phyloP scores from a whole-genome alignment of 73 alveolate genomes.

The Diophrys appendiculata region DNA sequence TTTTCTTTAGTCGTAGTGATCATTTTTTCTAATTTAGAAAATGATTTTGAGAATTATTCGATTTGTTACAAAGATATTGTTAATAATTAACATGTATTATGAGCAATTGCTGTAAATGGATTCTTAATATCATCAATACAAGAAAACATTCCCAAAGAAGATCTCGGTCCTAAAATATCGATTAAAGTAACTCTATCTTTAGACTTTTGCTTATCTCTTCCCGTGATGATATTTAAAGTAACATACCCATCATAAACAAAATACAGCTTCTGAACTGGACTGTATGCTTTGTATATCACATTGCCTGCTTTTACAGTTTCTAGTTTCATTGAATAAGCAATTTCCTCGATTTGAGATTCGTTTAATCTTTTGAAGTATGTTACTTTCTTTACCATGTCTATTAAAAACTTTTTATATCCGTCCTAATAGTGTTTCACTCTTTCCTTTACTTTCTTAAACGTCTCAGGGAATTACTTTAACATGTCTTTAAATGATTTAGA shows the following conservation, averaged over 20 bases:
- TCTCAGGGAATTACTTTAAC: slow-evolving; percentile 43
- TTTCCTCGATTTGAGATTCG: not conserved
- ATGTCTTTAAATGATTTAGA: slow-evolving; percentile 30
- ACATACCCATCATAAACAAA: not conserved
- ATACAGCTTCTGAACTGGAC: not conserved
- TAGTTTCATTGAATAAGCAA: not conserved
- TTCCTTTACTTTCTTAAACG: slow-evolving; percentile 18
- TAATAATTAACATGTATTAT: not conserved
- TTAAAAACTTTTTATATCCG: slow-evolving; percentile 23
- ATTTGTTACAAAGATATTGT: not conserved
- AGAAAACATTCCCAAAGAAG: not conserved
- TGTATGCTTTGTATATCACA: not conserved
- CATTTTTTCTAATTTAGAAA: not conserved
- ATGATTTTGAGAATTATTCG: not conserved
- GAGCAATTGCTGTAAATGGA: not conserved
- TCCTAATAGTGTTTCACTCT: slow-evolving; percentile 29
- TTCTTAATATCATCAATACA: not conserved
- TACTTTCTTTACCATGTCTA: not conserved
- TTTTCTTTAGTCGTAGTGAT: not conserved
- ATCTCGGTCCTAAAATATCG: not conserved
- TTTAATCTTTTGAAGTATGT: not conserved
- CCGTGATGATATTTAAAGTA: not conserved
- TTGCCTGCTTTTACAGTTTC: not conserved
- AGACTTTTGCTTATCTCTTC: not conserved
- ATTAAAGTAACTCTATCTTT: not conserved